Base-by-base conservation (phyloP, 805 yeast genomes). In the Hanseniaspora vineae region DNA sequence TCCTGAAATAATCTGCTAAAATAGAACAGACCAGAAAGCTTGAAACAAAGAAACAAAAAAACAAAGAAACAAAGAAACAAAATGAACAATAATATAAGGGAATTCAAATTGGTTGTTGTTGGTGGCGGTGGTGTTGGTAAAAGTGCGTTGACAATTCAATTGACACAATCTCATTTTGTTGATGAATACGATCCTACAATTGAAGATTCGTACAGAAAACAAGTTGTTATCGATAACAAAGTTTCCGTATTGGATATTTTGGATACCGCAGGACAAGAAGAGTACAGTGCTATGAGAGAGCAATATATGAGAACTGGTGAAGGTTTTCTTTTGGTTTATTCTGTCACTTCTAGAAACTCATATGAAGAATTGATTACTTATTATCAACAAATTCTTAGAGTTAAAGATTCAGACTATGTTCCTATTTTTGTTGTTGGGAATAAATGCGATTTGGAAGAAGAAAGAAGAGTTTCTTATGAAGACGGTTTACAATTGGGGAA, bases 81-180 rank as follows among this genome's bases (percentile, higher is more conserved):
- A 23, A 48, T 48, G 47, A 48, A 44, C 11, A 61, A 58, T 42
- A 66, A 64, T 43, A 71, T 77, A 49, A 75, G 83, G 65, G 96
- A 89, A 66, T 90, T 81, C 64, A 88, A 94, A 62, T 68, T 92
- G 50, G 98, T 92, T 4, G 97, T 90, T 42, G 96, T 90, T 49
- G 98, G 97, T 49, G 97, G 97, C 39, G 97, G 97, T 61, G 97
- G 96, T 67, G 98, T 92, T 48, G 98, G 98, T 68, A 92, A 92
- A 66, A 83, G 95, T 20, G 97, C 98, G 6, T 70, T 92, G 53
- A 92, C 98, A 29, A 92, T 92, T 54, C 95, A 92, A 66, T 75
- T 92, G 59, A 88, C 92, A 48, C 97, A 90, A 65, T 78, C 88
- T 35, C 96, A 89, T 59, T 92, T 92, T 61, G 95, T 90, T 32